Conservation (phyloP, 2,329 filamentous ascomycete genomes). For the Ambrosiella cleistominuta region DNA sequence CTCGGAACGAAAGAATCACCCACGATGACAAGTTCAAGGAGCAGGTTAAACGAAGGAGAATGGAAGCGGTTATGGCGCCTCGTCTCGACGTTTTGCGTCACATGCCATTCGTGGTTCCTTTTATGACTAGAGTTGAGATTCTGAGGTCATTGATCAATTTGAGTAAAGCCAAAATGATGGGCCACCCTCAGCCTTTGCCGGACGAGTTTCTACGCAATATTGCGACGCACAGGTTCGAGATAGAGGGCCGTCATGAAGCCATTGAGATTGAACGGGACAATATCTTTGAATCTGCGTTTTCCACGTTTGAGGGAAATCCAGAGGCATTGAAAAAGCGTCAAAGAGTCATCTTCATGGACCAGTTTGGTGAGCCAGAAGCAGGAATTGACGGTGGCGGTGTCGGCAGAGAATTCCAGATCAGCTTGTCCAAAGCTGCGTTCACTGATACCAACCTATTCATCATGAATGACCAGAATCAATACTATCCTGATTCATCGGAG, state of each 20-base stretch:
- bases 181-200: conserved; percentile 5
- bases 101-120: conserved; percentile 94
- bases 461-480: conserved; percentile 59
- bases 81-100: conserved; percentile 82
- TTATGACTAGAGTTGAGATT: conserved; percentile 75
- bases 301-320: conserved; percentile 64
- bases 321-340: conserved; percentile 86
- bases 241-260: too few species aligned
- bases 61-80: conserved; percentile 64
- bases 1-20: too few species aligned
- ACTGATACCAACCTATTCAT: conserved; percentile 50
- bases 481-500: conserved; percentile 68
- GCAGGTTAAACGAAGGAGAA: conserved; percentile 38
- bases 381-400: conserved; percentile 95
- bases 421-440: conserved; percentile 74
- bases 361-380: conserved; percentile 71
- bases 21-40: neutral
- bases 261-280: conserved; percentile 33
- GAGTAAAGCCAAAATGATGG: conserved; percentile 46
- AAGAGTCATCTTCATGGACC: conserved; percentile 88
- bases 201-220: conserved; percentile 15
- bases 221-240: too few species aligned
- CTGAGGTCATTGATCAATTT: conserved; percentile 66
- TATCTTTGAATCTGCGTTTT: conserved; percentile 75
- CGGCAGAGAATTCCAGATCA: conserved; percentile 90